phyloP scores from a whole-genome alignment of 257 asterid genomes.

The Salvia miltiorrhiza region DNA sequence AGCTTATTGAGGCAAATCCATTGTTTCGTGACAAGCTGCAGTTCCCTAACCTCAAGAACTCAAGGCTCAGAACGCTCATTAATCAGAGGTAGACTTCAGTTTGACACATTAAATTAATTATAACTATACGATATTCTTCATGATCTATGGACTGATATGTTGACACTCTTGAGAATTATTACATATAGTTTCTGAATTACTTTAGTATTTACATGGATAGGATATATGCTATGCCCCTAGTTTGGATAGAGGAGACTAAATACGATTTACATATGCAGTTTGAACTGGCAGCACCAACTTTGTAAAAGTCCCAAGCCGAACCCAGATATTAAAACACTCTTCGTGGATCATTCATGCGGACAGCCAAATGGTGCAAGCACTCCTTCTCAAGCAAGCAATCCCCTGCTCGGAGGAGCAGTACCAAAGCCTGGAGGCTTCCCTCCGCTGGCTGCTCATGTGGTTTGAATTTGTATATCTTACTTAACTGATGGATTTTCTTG shows the following conservation, averaged over 20 bases:
- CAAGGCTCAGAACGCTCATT: constrained; percentile 87
- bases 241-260: constrained; percentile 16
- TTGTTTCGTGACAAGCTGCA: constrained; percentile 90
- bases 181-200: neutral
- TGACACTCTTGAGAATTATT: too few species aligned
- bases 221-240: neutral
- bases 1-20: constrained; percentile 96
- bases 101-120: neutral
- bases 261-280: constrained; percentile 46
- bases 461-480: constrained; percentile 24
- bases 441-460: constrained; percentile 87
- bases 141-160: neutral
- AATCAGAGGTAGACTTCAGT: constrained; percentile 72
- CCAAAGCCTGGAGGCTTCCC: constrained; percentile 87
- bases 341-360: constrained; percentile 93
- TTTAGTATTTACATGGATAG: neutral
- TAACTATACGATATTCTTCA: neutral
- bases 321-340: constrained; percentile 95
- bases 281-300: constrained; percentile 99
- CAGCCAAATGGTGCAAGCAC: constrained; percentile 88
- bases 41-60: constrained; percentile 80
- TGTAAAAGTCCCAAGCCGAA: constrained; percentile 95
- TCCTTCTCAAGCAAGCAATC: constrained; percentile 77
- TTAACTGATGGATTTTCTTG: constrained; percentile 3
- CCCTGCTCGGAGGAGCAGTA: constrained; percentile 71